A percentile compares a stretch with the other conserved stretches of the same genome.
Conservation (phyloP, 2,329 filamentous ascomycete genomes). For the Calycina marina region DNA sequence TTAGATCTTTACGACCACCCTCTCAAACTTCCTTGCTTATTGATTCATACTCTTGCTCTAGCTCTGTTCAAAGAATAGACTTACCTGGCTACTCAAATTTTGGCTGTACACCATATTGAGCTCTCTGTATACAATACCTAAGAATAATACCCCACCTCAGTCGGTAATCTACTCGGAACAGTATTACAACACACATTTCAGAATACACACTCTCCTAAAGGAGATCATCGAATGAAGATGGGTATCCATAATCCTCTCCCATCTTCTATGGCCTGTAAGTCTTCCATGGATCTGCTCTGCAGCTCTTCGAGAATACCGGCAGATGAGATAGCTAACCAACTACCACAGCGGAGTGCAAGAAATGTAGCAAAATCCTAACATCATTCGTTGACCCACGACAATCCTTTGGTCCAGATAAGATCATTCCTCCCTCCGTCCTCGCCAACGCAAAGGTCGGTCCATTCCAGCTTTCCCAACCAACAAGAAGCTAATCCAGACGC, state of each 20-base stretch:
- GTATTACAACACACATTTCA: too few species aligned
- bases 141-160: too few species aligned
- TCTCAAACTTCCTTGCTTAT: too few species aligned
- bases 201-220: too few species aligned
- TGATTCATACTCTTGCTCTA: too few species aligned
- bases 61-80: too few species aligned
- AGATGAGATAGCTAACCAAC: constrained; percentile 12
- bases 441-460: constrained; percentile 69
- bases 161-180: too few species aligned
- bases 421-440: constrained; percentile 84
- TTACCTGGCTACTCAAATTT: too few species aligned
- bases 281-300: too few species aligned
- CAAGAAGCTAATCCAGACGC: constrained; percentile 6
- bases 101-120: too few species aligned
- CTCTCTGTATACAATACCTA: too few species aligned
- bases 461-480: neutral
- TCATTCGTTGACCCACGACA: constrained; percentile 92
- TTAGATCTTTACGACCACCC: too few species aligned
- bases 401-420: constrained; percentile 88
- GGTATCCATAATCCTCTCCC: constrained; percentile 53
- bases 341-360: constrained; percentile 78
- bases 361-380: constrained; percentile 87
- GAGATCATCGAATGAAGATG: constrained; percentile 28
- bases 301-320: constrained; percentile 5
- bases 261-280: constrained; percentile 54